phyloP scores from a whole-genome alignment of 192 early-diverging fungal genomes.

The Backusella mclennaniae region DNA sequence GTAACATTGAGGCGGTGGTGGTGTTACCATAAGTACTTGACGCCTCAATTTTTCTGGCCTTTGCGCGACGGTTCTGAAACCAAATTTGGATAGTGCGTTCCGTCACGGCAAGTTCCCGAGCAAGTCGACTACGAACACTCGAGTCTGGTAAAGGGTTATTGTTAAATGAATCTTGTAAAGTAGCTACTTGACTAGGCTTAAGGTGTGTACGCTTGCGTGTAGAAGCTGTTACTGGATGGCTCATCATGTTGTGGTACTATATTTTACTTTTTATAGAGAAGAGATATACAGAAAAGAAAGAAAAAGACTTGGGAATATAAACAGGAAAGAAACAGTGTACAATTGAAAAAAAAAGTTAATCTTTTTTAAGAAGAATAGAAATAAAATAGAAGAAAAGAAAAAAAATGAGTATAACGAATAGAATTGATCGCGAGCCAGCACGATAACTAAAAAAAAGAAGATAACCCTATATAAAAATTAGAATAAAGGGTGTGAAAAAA shows the following conservation, averaged over 20 bases:
- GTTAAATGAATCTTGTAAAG: conserved; percentile 66
- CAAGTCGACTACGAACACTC: conserved; percentile 57
- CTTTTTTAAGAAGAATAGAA: not conserved
- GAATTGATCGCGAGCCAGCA: not conserved
- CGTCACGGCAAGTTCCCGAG: conserved; percentile 64
- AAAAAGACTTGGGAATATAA: conserved; percentile 8
- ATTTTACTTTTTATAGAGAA: not conserved
- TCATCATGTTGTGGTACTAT: conserved; percentile 5
- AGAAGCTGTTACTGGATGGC: conserved; percentile 5
- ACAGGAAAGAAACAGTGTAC: not conserved
- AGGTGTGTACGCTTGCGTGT: conserved; percentile 58
- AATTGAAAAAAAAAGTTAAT: not conserved
- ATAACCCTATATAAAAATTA: not conserved
- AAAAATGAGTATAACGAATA: not conserved
- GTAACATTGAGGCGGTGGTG: conserved; percentile 4
- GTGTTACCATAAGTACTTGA: conserved; percentile 6
- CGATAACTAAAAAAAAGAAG: not conserved
- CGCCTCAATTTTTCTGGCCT: conserved; percentile 58
- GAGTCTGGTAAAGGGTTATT: conserved; percentile 66
- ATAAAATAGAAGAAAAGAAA: conserved; percentile 10
- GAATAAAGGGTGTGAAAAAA: not conserved
- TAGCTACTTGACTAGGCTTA: conserved; percentile 59
- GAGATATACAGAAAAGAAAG: conserved; percentile 1
- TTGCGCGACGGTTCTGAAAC: conserved; percentile 84
- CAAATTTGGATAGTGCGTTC: conserved; percentile 77